Evolutionary conservation across 495 filamentous ascomycete species (phyloP), one percentile per base, ranked within the genome.

Genomic region (Penicillium pancosmium): DNA sequence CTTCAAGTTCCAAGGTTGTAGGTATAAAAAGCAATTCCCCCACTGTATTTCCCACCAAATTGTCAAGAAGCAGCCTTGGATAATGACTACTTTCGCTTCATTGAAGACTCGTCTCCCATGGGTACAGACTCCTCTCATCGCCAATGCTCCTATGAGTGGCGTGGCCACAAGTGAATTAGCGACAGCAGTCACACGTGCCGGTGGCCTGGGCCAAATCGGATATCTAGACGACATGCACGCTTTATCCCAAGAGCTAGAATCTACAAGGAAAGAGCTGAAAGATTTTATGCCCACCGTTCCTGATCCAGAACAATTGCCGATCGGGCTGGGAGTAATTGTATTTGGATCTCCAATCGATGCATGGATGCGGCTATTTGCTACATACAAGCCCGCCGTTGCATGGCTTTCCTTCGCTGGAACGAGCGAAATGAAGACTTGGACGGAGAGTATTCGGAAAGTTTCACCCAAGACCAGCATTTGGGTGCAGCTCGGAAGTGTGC

Each of bases 401-500:
- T 55, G 57, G 57, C 57, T 60, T 21, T 60, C 57, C 3, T 60
- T 60, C 12, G 57, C 57, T 10, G 36, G 46, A 34, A 38, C 52
- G 6, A 27, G 16, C 12, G 46, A 55, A 34, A 19, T 60, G n/a
- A 48, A 31, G 10, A 21, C 49, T 16, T 60, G 57, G 57, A 25
- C 57, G 1, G 57, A 60, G 33, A 10, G 33, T 7, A 55, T 60
- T 25, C 57, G 57, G 10, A 33, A 33, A 23, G 34, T 34, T 16
- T 60, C 59, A 27, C 59, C 54, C 3, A 35, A 64, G 23, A 83
- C 82, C 8, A 80, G 79, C 60, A 77, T 89, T 54, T 92, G 88
- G 85, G 71, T 91, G 11, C 89, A 92, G 65, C 70, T 91, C 47
- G 84, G 88, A n/a, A 85, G 82, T 15, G 79, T 91, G 5, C 53